Percentiles rank a stretch among this genome's conserved stretches.
Conservation (phyloP, 1,139 yeast species). For the Yamadazyma dendronema region DNA sequence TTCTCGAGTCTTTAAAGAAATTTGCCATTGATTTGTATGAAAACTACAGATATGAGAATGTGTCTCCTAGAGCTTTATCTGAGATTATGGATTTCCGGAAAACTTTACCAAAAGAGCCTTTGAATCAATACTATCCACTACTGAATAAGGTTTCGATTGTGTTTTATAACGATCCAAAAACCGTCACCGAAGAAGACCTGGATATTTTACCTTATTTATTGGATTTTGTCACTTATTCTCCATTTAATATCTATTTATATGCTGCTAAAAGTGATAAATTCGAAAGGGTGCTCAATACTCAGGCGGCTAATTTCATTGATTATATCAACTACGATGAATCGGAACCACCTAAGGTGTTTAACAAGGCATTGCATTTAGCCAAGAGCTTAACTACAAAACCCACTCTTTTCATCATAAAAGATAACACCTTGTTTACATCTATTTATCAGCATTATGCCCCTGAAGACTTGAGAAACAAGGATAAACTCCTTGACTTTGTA, state of each 20-base stretch:
- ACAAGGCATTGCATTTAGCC: conserved; percentile 47
- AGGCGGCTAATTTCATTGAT: conserved; percentile 41
- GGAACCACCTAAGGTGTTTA: conserved; percentile 26
- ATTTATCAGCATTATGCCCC: conserved; percentile 62
- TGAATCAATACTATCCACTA: conserved; percentile 39
- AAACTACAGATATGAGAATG: conserved; percentile 38
- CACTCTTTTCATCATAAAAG: conserved; percentile 57
- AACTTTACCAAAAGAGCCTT: conserved; percentile 31
- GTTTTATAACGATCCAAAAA: conserved; percentile 51
- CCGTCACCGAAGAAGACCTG: conserved; percentile 57
- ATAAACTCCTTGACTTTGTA: conserved; percentile 49
- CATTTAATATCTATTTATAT: conserved; percentile 53
- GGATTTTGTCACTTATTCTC: conserved; percentile 53
- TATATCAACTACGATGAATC: conserved; percentile 40
- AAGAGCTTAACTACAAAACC: conserved; percentile 60
- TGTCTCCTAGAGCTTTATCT: conserved; percentile 36
- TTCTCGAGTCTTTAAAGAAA: conserved; percentile 29
- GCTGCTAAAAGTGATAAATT: conserved; percentile 49
- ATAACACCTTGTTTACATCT: conserved; percentile 49
- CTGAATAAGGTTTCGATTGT: conserved; percentile 48
- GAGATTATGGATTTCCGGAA: conserved; percentile 41
- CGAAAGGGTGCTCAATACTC: conserved; percentile 37
- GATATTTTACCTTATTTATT: conserved; percentile 57
- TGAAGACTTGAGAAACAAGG: conserved; percentile 55
- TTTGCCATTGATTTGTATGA: conserved; percentile 33